Evolutionary conservation across 1,284 basidiomycete species (phyloP), one percentile per base, ranked within the genome.

Genomic region (Neonothopanus nambi): DNA sequence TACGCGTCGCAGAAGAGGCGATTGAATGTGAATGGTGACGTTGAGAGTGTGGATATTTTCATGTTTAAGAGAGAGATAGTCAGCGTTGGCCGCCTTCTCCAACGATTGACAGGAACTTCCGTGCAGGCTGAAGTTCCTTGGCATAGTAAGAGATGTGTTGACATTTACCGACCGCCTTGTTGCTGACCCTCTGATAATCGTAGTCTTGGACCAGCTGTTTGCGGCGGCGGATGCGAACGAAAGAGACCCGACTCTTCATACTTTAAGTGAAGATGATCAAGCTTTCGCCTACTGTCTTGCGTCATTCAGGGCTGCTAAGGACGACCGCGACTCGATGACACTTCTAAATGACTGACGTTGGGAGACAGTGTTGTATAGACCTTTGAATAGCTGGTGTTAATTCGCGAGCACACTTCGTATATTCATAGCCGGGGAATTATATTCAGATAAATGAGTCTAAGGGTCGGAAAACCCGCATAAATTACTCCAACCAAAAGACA

Each of bases 281-380:
- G 55, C 55, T 5, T 44, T 57, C 46, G 50, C 51, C 9, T 57
- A 52, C 41, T 53, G 51, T 50, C 38, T 57, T 44, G 55, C 55
- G 15, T 57, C 55, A 12, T 49, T 57, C 36, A 52, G 47, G 33
- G 30, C 13, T 11, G 9, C 30, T 33, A 8, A 33, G 30, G 28
- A 11, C 26, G 28, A 45, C 8, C 20, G 11, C 18, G 9, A 17
- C 30, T 17, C 23, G 15, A 8, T 24, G 2, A 26, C 24, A 8
- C 28, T n/a, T n/a, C n/a, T n/a, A n/a, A n/a, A n/a, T n/a, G n/a
- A n/a, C n/a, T n/a, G n/a, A n/a, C n/a, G n/a, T n/a, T n/a, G n/a
- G n/a, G n/a, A n/a, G n/a, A n/a, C n/a, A n/a, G n/a, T n/a, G n/a
- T 45, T 45, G 26, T 30, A 28, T 45, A 24, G 28, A 17, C 4